Evolutionary conservation across 164 flowering plant species (phyloP).

Genomic region (Vitis rotundifolia): DNA sequence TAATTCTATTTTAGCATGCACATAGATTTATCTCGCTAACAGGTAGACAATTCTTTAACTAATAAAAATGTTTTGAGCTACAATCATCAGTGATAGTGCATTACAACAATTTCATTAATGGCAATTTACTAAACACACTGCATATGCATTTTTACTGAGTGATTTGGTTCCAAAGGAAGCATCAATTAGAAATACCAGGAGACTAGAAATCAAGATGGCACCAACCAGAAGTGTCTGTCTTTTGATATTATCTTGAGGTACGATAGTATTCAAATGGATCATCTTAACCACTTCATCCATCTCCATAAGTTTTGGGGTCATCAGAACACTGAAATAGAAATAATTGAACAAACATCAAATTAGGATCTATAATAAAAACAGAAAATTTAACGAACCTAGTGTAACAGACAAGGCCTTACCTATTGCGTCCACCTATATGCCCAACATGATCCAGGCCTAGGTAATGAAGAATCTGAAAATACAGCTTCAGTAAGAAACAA

Average conservation of each 20-base stretch:
- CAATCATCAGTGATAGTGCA: too few species aligned
- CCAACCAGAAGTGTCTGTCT: slow-evolving; percentile 81
- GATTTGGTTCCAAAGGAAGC: background rate
- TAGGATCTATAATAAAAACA: slow-evolving; percentile 3
- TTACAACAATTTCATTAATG: too few species aligned
- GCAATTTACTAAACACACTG: too few species aligned
- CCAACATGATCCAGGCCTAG: slow-evolving; percentile 99
- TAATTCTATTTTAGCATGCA: background rate
- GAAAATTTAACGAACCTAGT: background rate
- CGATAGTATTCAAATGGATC: slow-evolving; percentile 51
- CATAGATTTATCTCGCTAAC: background rate
- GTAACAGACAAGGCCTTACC: slow-evolving; percentile 42
- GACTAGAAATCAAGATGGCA: slow-evolving; percentile 20
- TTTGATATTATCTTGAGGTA: slow-evolving; percentile 24
- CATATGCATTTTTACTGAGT: background rate
- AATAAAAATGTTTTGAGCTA: too few species aligned
- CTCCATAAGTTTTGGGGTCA: slow-evolving; percentile 84
- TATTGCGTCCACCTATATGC: slow-evolving; percentile 89
- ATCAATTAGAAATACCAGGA: slow-evolving; percentile 6
- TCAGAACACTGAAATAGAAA: slow-evolving; percentile 53
- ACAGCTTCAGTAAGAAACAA: slow-evolving; percentile 19
- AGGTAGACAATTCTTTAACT: background rate
- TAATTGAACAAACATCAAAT: slow-evolving; percentile 14
- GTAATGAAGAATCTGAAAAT: slow-evolving; percentile 91
- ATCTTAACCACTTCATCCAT: slow-evolving; percentile 85